Conservation (phyloP, 1,139 yeast species). For the Trichomonascaceae sp. region DNA sequence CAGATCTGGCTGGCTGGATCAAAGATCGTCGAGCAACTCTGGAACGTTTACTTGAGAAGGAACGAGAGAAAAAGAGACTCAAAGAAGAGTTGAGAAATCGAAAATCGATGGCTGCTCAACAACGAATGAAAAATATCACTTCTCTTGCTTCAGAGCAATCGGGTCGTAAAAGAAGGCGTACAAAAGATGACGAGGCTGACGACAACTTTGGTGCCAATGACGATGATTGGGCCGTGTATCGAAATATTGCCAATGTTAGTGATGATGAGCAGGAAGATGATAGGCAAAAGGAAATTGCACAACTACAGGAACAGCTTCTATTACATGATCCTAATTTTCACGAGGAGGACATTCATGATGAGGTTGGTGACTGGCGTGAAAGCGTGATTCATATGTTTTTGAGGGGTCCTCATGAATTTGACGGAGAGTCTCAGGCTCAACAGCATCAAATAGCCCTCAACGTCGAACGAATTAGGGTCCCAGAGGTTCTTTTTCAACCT, state of each 20-base stretch:
- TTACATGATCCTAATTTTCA: constrained; percentile 81
- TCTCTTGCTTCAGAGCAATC: constrained; percentile 73
- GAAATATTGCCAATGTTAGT: constrained; percentile 70
- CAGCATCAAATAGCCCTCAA: constrained; percentile 88
- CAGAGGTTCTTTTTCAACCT: constrained; percentile 93
- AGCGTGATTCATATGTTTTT: constrained; percentile 75
- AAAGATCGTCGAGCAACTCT: constrained; percentile 59
- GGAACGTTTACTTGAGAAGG: constrained; percentile 47
- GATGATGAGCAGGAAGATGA: constrained; percentile 73
- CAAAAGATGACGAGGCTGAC: constrained; percentile 84
- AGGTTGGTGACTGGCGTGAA: constrained; percentile 72
- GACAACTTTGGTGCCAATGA: constrained; percentile 96
- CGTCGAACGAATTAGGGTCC: constrained; percentile 84
- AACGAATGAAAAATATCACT: constrained; percentile 87
- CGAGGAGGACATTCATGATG: constrained; percentile 69
- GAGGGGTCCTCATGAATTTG: constrained; percentile 79
- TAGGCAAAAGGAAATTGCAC: constrained; percentile 57
- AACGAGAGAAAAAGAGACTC: constrained; percentile 64
- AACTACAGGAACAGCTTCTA: constrained; percentile 67
- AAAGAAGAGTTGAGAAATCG: constrained; percentile 79
- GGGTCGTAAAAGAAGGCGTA: constrained; percentile 31
- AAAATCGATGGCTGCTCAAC: constrained; percentile 86
- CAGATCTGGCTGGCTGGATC: constrained; percentile 77
- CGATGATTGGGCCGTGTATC: constrained; percentile 90
- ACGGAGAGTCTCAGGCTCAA: constrained; percentile 57